These are phyloP conservation scores for Daldinia loculata DNA, from an alignment of 495 filamentous ascomycete genomes.

Conservation along the genomic window DNA sequence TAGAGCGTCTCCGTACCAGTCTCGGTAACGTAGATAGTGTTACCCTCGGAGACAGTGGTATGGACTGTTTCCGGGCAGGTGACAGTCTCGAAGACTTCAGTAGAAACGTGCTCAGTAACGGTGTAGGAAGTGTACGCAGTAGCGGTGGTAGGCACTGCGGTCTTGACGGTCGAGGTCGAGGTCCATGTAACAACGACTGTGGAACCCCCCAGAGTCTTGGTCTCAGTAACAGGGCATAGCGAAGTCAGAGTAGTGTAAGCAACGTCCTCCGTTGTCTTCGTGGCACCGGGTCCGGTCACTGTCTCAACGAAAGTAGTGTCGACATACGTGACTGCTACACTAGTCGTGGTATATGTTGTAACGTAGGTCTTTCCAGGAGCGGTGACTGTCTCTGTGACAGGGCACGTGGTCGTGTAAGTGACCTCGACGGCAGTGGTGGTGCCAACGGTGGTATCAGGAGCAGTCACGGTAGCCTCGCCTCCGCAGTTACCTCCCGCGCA, in stretches of 20 bases:
- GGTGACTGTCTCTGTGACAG: constrained; percentile 53
- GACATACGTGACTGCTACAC: constrained; percentile 43
- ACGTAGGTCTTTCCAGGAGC: constrained; percentile 50
- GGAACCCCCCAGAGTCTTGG: constrained; percentile 51
- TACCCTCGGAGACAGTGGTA: constrained; percentile 53
- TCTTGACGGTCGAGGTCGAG: constrained; percentile 50
- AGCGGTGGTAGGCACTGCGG: constrained; percentile 34
- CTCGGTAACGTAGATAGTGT: constrained; percentile 52
- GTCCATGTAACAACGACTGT: constrained; percentile 55
- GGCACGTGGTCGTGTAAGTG: constrained; percentile 55
- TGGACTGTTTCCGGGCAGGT: constrained; percentile 54
- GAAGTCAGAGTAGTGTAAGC: constrained; percentile 53
- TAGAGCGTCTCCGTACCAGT: constrained; percentile 55
- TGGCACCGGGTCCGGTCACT: constrained; percentile 39
- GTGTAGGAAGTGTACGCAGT: constrained; percentile 44
- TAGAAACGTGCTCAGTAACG: constrained; percentile 52
- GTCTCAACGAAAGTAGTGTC: constrained; percentile 45
- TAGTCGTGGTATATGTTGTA: constrained; percentile 58
- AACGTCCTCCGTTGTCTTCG: constrained; percentile 36
- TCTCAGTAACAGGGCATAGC: constrained; percentile 56
- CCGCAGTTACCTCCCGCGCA: constrained; percentile 42
- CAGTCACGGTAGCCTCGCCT: constrained; percentile 43
- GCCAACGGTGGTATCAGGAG: constrained; percentile 42
- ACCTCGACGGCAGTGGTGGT: constrained; percentile 52
- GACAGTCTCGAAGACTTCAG: constrained; percentile 52